Evolutionary conservation across 371 early-diverging fungal species (phyloP), one percentile per base, ranked within the genome.

Genomic region (Scutellospora calospora): DNA sequence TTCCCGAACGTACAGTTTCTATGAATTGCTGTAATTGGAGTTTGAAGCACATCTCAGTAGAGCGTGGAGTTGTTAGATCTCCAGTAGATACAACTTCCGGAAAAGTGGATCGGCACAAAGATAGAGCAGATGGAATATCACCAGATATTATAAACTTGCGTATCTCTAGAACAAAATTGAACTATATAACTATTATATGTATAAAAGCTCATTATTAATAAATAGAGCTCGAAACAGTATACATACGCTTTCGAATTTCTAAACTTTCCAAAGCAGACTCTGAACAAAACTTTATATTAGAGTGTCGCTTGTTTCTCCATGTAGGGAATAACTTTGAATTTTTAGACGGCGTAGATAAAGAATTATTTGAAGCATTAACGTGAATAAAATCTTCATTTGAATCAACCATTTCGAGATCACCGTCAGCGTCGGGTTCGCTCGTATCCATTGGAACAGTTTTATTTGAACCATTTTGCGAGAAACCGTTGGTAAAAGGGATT

Each of bases 11-110:
- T 3, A 87, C 82, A n/a, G 82, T 83, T 76, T 87, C 87, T 22
- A 87, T 83, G 76, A 84, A 87, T 31, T 81, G 77, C 41, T 87
- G 87, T 63, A 84, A 86, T 20, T 87, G 85, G 18, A 87, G 79
- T 78, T 82, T 84, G 76, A 85, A 87, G 55, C 83, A 83, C 79
- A 87, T 83, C 16, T 83, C 83, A 73, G 84, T 86, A 54, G 85
- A 86, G 29, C 73, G 76, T 22, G 79, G 81, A 25, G 87, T 33
- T 14, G 83, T 83, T 63, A 80, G 73, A 16, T 79, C 84, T 25
- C 83, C 84, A 27, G 84, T 80, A 33, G 85, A 83, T 18, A 86
- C 76, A 3, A 87, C 85, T 12, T 84, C 82, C 22, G 87, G 86
- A 45, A 87, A 87, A 2, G 83, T 77, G 18, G 80, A 63, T 60